phyloP scores from a whole-genome alignment of 441 rosid genomes.

The Melastoma candidum region DNA sequence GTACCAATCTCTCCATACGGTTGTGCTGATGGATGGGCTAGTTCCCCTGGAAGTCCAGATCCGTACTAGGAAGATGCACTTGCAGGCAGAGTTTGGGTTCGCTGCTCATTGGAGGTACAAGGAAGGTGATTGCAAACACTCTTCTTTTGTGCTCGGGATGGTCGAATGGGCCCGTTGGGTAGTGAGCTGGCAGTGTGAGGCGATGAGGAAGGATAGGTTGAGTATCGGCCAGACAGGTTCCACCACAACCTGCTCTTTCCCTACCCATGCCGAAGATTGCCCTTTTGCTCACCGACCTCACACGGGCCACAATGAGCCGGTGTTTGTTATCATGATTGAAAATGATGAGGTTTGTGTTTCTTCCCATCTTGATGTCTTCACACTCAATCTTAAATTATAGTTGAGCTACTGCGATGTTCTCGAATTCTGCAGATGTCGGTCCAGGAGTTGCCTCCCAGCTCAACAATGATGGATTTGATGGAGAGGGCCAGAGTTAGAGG shows the following conservation, averaged over 20 bases:
- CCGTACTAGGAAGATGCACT: conserved; percentile 88
- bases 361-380: no score
- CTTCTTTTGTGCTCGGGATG: conserved; percentile 87
- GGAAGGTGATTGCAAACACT: conserved; percentile 71
- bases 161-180: conserved; percentile 99
- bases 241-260: conserved; percentile 21
- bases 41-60: conserved; percentile 91
- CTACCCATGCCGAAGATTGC: conserved; percentile 14
- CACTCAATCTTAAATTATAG: no score
- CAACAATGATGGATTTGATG: conserved; percentile 14
- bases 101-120: conserved; percentile 99
- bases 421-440: conserved; percentile 15
- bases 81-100: conserved; percentile 93
- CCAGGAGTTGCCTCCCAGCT: conserved; percentile 11
- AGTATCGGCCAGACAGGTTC: conserved; percentile 41
- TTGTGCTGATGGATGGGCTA: conserved; percentile 62
- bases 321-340: conserved; percentile 12
- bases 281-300: conserved; percentile 12
- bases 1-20: conserved; percentile 84
- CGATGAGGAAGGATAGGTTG: conserved; percentile 58
- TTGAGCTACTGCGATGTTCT: background rate
- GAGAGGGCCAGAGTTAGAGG: conserved; percentile 9
- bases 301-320: conserved; percentile 6
- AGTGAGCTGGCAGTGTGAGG: conserved; percentile 86
- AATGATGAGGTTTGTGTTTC: conserved; percentile 11